These are phyloP conservation scores for Heliosperma pusillum DNA, from an alignment of 148 eudicot species.

Conservation along the genomic window DNA sequence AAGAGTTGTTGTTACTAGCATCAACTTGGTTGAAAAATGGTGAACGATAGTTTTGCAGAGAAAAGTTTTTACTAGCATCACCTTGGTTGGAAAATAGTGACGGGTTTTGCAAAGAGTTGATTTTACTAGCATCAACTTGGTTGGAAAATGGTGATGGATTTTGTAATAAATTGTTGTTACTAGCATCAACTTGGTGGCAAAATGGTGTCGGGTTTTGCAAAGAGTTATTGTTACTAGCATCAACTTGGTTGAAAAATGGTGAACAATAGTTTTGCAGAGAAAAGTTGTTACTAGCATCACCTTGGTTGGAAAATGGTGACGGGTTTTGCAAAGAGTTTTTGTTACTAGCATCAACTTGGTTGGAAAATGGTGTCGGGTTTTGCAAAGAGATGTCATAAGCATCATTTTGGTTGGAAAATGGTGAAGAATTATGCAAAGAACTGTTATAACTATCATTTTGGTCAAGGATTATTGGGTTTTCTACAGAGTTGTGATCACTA, in stretches of 20 bases:
- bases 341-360: not conserved
- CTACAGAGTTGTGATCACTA: too few relatives aligned
- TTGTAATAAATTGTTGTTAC: not conserved
- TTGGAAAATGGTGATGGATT: not conserved
- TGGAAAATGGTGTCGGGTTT: not conserved
- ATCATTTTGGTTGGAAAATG: too few relatives aligned
- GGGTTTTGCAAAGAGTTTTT: not conserved
- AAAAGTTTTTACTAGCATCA: not conserved
- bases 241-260: not conserved
- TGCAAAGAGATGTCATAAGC: not conserved
- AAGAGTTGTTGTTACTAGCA: not conserved
- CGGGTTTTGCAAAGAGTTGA: not conserved
- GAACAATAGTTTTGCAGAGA: too few relatives aligned
- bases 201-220: not conserved
- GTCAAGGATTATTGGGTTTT: too few relatives aligned
- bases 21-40: not conserved
- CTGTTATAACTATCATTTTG: not conserved
- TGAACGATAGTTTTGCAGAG: not conserved
- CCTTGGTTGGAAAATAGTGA: not conserved
- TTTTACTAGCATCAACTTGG: not conserved
- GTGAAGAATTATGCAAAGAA: too few relatives aligned
- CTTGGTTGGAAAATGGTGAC: not conserved
- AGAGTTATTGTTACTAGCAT: not conserved
- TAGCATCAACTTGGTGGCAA: not conserved
- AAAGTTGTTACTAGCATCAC: not conserved